Conservation (phyloP, 306 rosid species). For the Medicago lupulina region DNA sequence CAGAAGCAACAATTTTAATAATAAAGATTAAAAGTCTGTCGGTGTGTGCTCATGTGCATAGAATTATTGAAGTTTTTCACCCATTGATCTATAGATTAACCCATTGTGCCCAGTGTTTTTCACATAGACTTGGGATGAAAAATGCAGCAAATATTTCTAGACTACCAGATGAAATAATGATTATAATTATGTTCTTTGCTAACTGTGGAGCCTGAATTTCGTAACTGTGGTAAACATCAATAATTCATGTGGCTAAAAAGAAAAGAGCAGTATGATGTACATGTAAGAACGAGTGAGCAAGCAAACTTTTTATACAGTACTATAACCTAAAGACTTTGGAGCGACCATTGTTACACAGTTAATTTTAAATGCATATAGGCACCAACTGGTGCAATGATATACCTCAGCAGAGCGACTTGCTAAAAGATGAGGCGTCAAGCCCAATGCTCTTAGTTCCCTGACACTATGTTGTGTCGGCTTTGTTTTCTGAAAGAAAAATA, state of each 20-base stretch:
- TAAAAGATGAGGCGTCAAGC: slow-evolving; percentile 93
- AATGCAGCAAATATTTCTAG: slow-evolving; percentile 6
- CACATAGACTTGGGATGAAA: slow-evolving; percentile 8
- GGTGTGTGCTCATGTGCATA: neutral
- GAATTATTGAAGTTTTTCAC: slow-evolving; percentile 4
- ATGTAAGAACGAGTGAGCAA: slow-evolving; percentile 20
- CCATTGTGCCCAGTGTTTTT: too few species aligned
- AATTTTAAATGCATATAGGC: slow-evolving; percentile 33
- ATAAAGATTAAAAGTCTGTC: neutral
- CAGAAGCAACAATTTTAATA: neutral
- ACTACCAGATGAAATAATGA: slow-evolving; percentile 3
- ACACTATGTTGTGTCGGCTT: slow-evolving; percentile 98
- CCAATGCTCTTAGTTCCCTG: slow-evolving; percentile 93
- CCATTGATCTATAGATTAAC: slow-evolving; percentile 1
- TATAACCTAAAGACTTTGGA: slow-evolving; percentile 23
- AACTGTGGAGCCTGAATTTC: slow-evolving; percentile 18
- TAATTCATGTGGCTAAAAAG: neutral
- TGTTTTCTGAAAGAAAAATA: slow-evolving; percentile 74
- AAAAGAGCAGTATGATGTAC: neutral
- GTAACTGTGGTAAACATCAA: neutral
- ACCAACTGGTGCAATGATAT: slow-evolving; percentile 33
- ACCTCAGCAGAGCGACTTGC: slow-evolving; percentile 99
- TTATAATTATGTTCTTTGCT: slow-evolving; percentile 13
- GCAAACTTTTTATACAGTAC: slow-evolving; percentile 8
- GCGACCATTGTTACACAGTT: slow-evolving; percentile 16